These are phyloP conservation scores for Candida xiaguanensis DNA, from an alignment of 805 yeast species.

Conservation along the genomic window DNA sequence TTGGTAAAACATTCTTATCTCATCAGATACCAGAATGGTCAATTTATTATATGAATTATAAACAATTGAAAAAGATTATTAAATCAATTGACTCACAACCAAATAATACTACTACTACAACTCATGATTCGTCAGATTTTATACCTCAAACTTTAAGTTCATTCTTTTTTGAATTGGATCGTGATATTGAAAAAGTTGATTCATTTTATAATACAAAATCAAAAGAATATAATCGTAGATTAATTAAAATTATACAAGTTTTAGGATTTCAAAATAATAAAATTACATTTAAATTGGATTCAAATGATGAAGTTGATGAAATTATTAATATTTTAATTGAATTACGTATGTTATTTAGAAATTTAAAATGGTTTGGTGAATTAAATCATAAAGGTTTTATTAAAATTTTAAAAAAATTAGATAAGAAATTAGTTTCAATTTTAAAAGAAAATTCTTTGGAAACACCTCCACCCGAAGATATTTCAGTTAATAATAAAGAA, in stretches of 20 bases:
- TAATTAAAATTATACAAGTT: constrained; percentile 42
- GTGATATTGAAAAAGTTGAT: constrained; percentile 79
- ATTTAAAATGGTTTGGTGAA: constrained; percentile 92
- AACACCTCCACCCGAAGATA: constrained; percentile 11
- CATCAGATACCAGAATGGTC: constrained; percentile 97
- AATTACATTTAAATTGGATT: constrained; percentile 29
- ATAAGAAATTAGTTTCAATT: constrained; percentile 56
- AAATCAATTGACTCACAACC: constrained; percentile 49
- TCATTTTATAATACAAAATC: constrained; percentile 71
- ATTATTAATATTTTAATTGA: constrained; percentile 59
- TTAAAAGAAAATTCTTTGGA: constrained; percentile 5
- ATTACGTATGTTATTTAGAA: constrained; percentile 69
- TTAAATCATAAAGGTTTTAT: constrained; percentile 85
- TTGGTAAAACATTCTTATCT: constrained; percentile 71
- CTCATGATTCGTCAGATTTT: too few species aligned
- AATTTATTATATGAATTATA: constrained; percentile 78
- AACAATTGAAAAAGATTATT: constrained; percentile 75
- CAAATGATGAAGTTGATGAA: constrained; percentile 41
- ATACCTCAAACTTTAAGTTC: constrained; percentile 50
- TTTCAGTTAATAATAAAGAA: constrained; percentile 35
- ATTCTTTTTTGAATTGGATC: constrained; percentile 75
- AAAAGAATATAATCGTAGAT: constrained; percentile 69
- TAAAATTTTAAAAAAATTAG: constrained; percentile 85
- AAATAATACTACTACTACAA: too few species aligned
- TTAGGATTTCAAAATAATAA: constrained; percentile 27